Percentiles rank a stretch among this genome's conserved stretches.
Conservation (phyloP, 176 grass and related monocot species). For the Oropetium thomaeum region DNA sequence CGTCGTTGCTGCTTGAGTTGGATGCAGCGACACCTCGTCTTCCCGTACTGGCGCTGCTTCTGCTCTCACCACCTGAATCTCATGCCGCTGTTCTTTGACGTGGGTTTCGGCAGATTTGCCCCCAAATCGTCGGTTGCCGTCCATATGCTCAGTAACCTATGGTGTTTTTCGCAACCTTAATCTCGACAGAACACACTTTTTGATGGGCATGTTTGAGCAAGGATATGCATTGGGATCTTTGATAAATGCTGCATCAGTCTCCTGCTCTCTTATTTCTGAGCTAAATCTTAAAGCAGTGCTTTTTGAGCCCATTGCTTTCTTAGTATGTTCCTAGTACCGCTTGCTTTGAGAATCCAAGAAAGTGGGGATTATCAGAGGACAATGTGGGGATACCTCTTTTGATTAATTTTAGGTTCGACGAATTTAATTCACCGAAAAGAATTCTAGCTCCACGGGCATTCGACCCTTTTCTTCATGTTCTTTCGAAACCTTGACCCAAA, state of each 20-base stretch:
- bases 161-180: not conserved
- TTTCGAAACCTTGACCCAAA: not conserved
- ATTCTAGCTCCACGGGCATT: not conserved
- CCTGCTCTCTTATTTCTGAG: not conserved
- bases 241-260: not conserved
- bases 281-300: not conserved
- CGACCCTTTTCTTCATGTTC: not conserved
- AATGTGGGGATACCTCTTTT: not conserved
- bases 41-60: not conserved
- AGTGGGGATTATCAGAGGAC: not conserved
- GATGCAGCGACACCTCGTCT: not conserved
- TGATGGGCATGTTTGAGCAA: not conserved
- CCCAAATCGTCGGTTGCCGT: not conserved
- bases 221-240: not conserved
- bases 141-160: not conserved
- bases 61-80: constrained; percentile 22
- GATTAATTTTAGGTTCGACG: not conserved
- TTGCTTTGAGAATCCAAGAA: constrained; percentile 10
- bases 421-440: constrained; percentile 1
- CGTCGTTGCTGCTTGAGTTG: not conserved
- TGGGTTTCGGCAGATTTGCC: constrained; percentile 21
- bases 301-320: not conserved
- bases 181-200: not conserved
- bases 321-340: not conserved
- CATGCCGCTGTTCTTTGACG: not conserved